Base-by-base conservation (phyloP, 768 basidiomycete genomes). In the Suillus subaureus region DNA sequence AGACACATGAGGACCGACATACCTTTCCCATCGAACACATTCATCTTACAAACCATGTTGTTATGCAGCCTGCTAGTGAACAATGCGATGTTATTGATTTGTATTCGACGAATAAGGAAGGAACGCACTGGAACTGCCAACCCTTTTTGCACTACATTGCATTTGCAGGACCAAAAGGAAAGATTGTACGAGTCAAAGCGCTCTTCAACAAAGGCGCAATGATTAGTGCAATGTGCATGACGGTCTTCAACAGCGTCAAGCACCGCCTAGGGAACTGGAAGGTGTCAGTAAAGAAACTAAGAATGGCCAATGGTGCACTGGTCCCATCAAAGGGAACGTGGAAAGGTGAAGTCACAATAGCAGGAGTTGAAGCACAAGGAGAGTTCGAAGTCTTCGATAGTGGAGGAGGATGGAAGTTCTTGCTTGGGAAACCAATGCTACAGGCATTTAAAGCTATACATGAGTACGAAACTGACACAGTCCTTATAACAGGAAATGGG, bases 151-250 rank as follows among this genome's bases (percentile, higher is more conserved):
- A 61, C 7, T 12, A 28, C 8, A 45, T 61, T 8, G 3, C 21
- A 9, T 11, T 61, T 5, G 2, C 26, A 3, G 61, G 61, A n/a
- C 40, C 61, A 0, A 11, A 28, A 21, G 61, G 61, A 40, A 42
- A 61, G 12, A 28, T 28, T 0, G 42, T 61, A 4, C 40, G 42
- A 13, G 26, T 43, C 6, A 61, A 43, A 16, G 60, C 60, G 13
- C 13, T 74, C 15, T 72, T 75, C 31, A 76, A 80, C 49, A 74
- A 77, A 39, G 78, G 79, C 0, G 75, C 78, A 1, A 69, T 77
- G 75, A 66, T 74, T 0, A 73, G 67, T 28, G 73, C 71, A 5
- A 73, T 80, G 52, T 70, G 72, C 21, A 26, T 61, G 2, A 39
- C 6, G 5, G 21, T 67, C 16, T 71, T 60, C 57, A 2, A 52